These are phyloP conservation scores for Harringtonia lauricola DNA, from an alignment of 2,329 filamentous ascomycete genomes.

Conservation along the genomic window DNA sequence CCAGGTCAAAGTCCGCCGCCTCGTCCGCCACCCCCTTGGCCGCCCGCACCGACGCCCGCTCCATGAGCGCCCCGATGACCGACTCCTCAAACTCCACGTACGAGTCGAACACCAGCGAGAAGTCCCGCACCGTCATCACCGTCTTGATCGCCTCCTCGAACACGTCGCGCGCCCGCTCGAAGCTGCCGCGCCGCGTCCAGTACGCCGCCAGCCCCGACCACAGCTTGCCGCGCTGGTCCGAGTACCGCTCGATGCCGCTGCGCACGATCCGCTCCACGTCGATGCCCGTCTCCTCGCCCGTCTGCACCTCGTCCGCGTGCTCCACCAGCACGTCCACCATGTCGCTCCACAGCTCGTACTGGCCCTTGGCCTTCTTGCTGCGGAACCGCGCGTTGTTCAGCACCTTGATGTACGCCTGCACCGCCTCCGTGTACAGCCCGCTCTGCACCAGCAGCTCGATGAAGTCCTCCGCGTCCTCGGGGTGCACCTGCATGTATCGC, in stretches of 20 bases:
- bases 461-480: slow-evolving; percentile 89
- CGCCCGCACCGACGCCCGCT: slow-evolving; percentile 69
- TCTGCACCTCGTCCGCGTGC: slow-evolving; percentile 77
- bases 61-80: slow-evolving; percentile 84
- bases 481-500: slow-evolving; percentile 93
- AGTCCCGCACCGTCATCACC: slow-evolving; percentile 97
- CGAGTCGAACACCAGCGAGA: slow-evolving; percentile 90
- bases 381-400: slow-evolving; percentile 83
- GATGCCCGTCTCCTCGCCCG: slow-evolving; percentile 69
- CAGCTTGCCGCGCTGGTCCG: slow-evolving; percentile 86
- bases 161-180: slow-evolving; percentile 83
- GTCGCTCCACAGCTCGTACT: slow-evolving; percentile 94
- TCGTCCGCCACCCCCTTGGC: slow-evolving; percentile 69
- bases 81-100: slow-evolving; percentile 97
- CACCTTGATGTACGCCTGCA: slow-evolving; percentile 82
- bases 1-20: slow-evolving; percentile 83
- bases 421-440: slow-evolving; percentile 79
- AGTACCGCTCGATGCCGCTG: slow-evolving; percentile 81
- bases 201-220: slow-evolving; percentile 95
- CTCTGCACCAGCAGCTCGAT: slow-evolving; percentile 79
- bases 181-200: slow-evolving; percentile 87
- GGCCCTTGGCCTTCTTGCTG: slow-evolving; percentile 88
- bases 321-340: slow-evolving; percentile 92
- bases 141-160: slow-evolving; percentile 96
- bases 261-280: slow-evolving; percentile 87